Evolutionary conservation across 768 basidiomycete genomes (phyloP).

Genomic region (Cyathus striatus): DNA sequence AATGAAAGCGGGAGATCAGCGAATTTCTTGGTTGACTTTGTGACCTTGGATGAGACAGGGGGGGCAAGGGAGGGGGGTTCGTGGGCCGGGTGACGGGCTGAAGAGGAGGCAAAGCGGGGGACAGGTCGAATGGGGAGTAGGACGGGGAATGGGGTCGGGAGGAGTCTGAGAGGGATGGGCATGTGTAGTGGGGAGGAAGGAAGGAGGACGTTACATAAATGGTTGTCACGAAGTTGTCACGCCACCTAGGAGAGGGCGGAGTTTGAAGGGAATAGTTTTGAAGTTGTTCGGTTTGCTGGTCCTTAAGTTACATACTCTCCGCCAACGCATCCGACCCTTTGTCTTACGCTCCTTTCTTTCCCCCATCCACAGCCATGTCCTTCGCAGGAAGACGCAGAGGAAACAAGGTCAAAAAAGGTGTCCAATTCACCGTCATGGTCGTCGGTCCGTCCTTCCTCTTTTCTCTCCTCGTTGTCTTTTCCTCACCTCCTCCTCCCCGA

Average conservation of each 20-base stretch:
- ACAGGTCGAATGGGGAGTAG: not conserved
- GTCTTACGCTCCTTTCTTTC: slow-evolving; percentile 15
- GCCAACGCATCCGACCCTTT: no score
- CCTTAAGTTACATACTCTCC: no score
- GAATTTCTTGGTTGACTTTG: slow-evolving; percentile 37
- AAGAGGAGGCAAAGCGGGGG: not conserved
- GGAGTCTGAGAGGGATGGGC: not conserved
- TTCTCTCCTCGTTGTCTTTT: slow-evolving; percentile 13
- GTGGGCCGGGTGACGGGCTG: not conserved
- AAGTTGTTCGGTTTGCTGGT: no score
- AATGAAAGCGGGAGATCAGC: slow-evolving; percentile 52
- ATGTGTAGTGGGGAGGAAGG: not conserved
- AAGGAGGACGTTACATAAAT: not conserved
- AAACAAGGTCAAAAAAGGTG: slow-evolving; percentile 98
- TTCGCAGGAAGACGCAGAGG: slow-evolving; percentile 82
- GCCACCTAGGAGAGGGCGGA: not conserved
- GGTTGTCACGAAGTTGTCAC: not conserved
- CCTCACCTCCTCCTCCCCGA: slow-evolving; percentile 7
- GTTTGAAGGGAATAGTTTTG: not conserved
- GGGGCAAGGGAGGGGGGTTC: not conserved
- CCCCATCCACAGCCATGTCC: slow-evolving; percentile 50
- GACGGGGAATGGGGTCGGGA: not conserved
- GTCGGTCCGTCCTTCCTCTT: slow-evolving; percentile 63
- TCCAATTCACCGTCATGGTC: slow-evolving; percentile 97
- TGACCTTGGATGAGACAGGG: not conserved